Conservation (phyloP, 2,329 filamentous ascomycete genomes). For the Thielaviopsis euricoi region DNA sequence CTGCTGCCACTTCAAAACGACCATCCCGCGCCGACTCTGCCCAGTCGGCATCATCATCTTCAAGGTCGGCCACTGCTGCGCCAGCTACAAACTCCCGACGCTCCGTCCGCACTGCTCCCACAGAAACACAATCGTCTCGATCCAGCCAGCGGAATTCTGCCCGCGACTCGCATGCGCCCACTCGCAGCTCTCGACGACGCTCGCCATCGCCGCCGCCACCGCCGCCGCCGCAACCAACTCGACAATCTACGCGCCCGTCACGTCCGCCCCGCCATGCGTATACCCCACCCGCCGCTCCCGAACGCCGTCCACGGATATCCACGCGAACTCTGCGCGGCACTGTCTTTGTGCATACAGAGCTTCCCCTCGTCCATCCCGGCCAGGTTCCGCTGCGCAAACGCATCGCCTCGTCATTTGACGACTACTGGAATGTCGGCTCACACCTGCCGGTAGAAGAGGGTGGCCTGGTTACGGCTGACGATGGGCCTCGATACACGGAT, state of each 20-base stretch:
- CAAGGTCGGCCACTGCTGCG: not conserved
- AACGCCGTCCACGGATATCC: conserved; percentile 8
- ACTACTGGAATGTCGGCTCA: conserved; percentile 37
- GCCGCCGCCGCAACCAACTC: conserved; percentile 20
- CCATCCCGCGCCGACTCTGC: not conserved
- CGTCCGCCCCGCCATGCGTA: conserved; percentile 25
- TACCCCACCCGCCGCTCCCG: conserved; percentile 5
- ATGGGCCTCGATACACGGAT: conserved; percentile 39
- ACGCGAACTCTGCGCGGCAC: conserved; percentile 19
- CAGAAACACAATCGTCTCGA: not conserved
- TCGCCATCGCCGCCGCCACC: conserved; percentile 17
- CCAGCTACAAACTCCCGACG: not conserved
- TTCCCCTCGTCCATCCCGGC: conserved; percentile 44
- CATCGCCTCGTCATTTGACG: conserved; percentile 37
- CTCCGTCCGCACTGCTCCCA: not conserved
- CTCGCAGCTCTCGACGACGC: conserved; percentile 14
- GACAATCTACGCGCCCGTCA: conserved; percentile 24
- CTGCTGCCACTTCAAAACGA: not conserved
- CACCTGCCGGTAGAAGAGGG: conserved; percentile 40
- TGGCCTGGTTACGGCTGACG: conserved; percentile 37
- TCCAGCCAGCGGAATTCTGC: conserved; percentile 1
- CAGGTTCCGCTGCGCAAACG: conserved; percentile 37
- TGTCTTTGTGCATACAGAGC: conserved; percentile 13
- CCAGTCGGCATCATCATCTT: not conserved
- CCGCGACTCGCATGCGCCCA: not conserved